Percentiles rank a stretch among this genome's conserved stretches.
Evolutionary conservation across 139 green algal species (phyloP).

Genomic region (Marvania coccoides): DNA sequence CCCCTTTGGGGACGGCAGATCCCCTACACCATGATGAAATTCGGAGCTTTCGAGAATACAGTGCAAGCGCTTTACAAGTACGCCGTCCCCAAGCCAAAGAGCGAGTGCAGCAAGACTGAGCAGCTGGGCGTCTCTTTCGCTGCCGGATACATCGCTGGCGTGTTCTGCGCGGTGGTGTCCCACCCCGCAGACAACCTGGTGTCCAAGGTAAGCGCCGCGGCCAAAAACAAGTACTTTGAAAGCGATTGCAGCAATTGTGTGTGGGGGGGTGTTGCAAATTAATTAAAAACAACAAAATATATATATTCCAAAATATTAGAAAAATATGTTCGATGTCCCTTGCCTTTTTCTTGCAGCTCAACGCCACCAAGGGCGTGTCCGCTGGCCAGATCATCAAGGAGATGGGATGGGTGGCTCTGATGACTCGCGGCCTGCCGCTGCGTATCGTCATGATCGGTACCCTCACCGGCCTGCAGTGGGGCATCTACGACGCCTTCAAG

Average conservation of each 20-base stretch:
- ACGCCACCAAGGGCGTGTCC: slow-evolving; percentile 66
- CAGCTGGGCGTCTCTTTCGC: slow-evolving; percentile 85
- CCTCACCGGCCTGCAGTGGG: slow-evolving; percentile 71
- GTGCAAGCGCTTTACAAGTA: slow-evolving; percentile 86
- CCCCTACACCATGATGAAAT: slow-evolving; percentile 97
- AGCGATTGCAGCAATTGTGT: no score
- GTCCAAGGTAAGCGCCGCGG: no score
- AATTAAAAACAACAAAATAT: no score
- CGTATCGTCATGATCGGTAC: slow-evolving; percentile 93
- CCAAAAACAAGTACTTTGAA: no score
- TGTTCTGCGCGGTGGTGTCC: slow-evolving; percentile 84
- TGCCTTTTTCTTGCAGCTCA: no score
- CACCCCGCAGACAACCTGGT: slow-evolving; percentile 93
- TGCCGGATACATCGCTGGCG: slow-evolving; percentile 81
- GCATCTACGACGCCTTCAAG: slow-evolving; percentile 82
- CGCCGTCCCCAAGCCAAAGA: slow-evolving; percentile 83
- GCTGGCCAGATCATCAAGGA: slow-evolving; percentile 60
- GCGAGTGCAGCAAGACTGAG: slow-evolving; percentile 82
- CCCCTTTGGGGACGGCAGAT: slow-evolving; percentile 90
- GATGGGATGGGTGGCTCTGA: slow-evolving; percentile 75
- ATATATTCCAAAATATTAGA: no score
- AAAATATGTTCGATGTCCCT: no score
- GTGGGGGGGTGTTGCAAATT: no score
- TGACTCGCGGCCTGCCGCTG: slow-evolving; percentile 74
- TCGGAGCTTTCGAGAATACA: slow-evolving; percentile 87